phyloP scores from a whole-genome alignment of 148 eudicot genomes.

The Spergularia marina region DNA sequence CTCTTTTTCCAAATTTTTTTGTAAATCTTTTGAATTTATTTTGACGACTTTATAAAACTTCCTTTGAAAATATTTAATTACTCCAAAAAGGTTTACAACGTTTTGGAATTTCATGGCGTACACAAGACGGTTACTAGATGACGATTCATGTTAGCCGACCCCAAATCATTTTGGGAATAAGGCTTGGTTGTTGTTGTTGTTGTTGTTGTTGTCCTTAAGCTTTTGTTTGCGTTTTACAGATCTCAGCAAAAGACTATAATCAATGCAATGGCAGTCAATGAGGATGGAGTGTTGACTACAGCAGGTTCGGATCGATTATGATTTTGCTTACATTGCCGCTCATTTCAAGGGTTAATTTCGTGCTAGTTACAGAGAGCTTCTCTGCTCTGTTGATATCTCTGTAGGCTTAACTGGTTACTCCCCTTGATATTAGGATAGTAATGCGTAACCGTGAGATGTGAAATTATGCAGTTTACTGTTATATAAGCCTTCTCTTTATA shows the following conservation, averaged over 20 bases:
- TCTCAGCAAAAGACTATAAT: constrained; percentile 94
- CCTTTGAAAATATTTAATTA: no score
- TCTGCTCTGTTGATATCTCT: background rate
- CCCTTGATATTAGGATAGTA: background rate
- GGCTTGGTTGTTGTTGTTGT: no score
- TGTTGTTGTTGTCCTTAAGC: no score
- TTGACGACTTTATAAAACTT: no score
- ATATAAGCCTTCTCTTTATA: background rate
- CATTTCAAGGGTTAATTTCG: background rate
- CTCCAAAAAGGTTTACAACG: no score
- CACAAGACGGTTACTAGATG: no score
- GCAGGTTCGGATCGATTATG: constrained; percentile 49
- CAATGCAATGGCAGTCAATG: constrained; percentile 90
- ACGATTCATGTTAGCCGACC: no score
- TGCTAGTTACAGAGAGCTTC: background rate
- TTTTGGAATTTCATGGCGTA: no score
- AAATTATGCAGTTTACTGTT: background rate
- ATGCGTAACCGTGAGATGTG: background rate
- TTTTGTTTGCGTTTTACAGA: constrained; percentile 35
- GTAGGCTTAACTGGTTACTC: background rate
- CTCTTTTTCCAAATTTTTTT: no score
- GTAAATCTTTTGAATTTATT: no score
- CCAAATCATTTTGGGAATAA: no score
- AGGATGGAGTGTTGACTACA: constrained; percentile 89
- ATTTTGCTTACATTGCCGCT: background rate